These are phyloP conservation scores for Inonotus hispidus DNA, from an alignment of 1,284 basidiomycete species.

Conservation along the genomic window DNA sequence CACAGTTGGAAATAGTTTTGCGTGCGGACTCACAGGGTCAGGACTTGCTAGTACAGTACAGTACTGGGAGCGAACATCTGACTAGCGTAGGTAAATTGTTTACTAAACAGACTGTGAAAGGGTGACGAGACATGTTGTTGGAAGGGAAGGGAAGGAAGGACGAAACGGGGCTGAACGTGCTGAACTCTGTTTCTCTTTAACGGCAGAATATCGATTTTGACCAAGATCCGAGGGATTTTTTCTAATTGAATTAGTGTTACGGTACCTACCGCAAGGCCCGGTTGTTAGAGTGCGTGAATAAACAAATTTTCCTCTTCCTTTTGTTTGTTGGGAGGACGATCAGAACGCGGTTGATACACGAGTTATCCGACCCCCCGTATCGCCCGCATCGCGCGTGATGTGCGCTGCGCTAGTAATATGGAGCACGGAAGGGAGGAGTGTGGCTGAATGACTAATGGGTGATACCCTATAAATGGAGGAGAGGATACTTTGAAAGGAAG, in stretches of 20 bases:
- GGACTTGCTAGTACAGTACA: neutral
- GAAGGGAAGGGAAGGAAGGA: neutral
- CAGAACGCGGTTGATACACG: neutral
- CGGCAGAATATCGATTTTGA: neutral
- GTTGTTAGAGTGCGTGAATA: neutral
- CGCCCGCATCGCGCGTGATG: neutral
- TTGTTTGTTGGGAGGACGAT: neutral
- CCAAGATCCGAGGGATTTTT: constrained; percentile 6
- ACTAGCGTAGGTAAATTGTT: neutral
- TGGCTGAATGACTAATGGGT: neutral
- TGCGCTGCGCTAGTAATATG: neutral
- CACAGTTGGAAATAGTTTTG: neutral
- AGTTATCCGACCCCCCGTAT: neutral
- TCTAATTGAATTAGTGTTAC: neutral
- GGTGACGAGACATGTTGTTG: too few species aligned
- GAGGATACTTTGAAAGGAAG: neutral
- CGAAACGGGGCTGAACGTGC: neutral
- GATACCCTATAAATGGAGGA: neutral
- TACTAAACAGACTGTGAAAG: neutral
- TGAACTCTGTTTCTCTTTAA: neutral
- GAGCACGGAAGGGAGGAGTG: neutral
- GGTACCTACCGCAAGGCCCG: neutral
- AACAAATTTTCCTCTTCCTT: neutral
- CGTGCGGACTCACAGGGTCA: neutral
- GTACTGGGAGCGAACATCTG: neutral